Conservation (phyloP, 345 rosid species). For the Gossypium stocksii region DNA sequence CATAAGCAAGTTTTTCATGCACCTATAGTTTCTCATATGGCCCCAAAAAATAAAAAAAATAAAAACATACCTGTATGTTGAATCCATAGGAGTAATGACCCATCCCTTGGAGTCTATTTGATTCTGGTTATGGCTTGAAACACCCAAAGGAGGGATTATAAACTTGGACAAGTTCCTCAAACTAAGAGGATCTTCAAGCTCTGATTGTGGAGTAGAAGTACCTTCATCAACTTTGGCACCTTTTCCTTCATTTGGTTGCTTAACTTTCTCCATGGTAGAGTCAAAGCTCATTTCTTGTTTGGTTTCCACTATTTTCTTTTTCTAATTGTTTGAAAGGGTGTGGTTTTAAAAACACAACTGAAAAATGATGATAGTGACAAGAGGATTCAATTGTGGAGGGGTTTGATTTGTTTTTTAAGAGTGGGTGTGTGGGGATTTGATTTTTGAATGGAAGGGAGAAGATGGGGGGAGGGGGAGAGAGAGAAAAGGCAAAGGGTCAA, state of each 20-base stretch:
- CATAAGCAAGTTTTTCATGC: background rate
- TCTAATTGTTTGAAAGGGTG: background rate
- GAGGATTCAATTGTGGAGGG: background rate
- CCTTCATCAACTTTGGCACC: background rate
- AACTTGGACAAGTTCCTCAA: slow-evolving; percentile 64
- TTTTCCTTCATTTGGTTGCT: background rate
- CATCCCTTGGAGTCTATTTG: slow-evolving; percentile 33
- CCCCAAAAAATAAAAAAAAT: background rate
- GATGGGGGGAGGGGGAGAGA: background rate
- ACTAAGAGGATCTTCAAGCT: slow-evolving; percentile 31
- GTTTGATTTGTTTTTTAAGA: too few relatives aligned
- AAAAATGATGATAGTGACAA: background rate
- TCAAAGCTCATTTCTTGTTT: background rate
- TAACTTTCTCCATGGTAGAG: slow-evolving; percentile 16
- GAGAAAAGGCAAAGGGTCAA: background rate
- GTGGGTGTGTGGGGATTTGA: too few relatives aligned
- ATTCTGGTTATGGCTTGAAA: slow-evolving; percentile 49
- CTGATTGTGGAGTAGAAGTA: slow-evolving; percentile 19
- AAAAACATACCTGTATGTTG: slow-evolving; percentile 68
- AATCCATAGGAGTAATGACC: slow-evolving; percentile 75
- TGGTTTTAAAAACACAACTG: background rate
- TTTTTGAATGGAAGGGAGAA: background rate
- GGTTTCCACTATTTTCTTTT: slow-evolving; percentile 8
- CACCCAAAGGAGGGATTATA: slow-evolving; percentile 86
- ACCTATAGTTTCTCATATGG: background rate